Conservation (phyloP, 2,329 filamentous ascomycete genomes). For the Botrytis squamosa region DNA sequence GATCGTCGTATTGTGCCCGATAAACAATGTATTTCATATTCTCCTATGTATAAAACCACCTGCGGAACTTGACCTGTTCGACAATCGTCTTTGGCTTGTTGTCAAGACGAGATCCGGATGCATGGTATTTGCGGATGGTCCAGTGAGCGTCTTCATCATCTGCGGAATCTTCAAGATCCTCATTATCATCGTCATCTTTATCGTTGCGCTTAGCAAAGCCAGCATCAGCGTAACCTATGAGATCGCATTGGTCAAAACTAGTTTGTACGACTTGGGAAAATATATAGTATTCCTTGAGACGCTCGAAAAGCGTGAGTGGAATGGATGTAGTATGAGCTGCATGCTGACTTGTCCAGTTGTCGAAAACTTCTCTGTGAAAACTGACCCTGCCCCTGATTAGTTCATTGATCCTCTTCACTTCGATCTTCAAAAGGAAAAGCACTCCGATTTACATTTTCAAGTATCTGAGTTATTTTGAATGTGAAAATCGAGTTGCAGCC, state of each 20-base stretch:
- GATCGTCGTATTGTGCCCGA: conserved; percentile 23
- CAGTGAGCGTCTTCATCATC: conserved; percentile 5
- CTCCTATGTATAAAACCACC: conserved; percentile 27
- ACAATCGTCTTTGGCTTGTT: conserved; percentile 17
- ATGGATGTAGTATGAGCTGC: conserved; percentile 16
- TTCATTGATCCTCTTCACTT: too few relatives aligned
- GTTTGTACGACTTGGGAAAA: conserved; percentile 24
- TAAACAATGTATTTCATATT: conserved; percentile 28
- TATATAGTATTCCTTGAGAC: conserved; percentile 23
- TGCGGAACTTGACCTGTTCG: conserved; percentile 27
- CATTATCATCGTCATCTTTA: too few relatives aligned
- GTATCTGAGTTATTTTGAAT: too few relatives aligned
- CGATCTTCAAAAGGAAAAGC: too few relatives aligned
- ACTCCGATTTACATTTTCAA: too few relatives aligned
- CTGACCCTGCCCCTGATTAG: too few relatives aligned
- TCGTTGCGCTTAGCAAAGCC: conserved; percentile 4
- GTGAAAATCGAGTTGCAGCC: too few relatives aligned
- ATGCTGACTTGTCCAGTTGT: not conserved
- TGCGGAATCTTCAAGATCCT: too few relatives aligned
- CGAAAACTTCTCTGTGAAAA: too few relatives aligned
- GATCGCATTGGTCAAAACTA: conserved; percentile 21
- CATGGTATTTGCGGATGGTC: conserved; percentile 18
- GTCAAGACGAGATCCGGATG: conserved; percentile 16
- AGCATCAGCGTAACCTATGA: conserved; percentile 29
- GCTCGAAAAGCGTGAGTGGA: conserved; percentile 24